Evolutionary conservation across 176 grass and related monocot species (phyloP), one percentile per base, ranked within the genome.

Genomic region (Urochloa ruziziensis): DNA sequence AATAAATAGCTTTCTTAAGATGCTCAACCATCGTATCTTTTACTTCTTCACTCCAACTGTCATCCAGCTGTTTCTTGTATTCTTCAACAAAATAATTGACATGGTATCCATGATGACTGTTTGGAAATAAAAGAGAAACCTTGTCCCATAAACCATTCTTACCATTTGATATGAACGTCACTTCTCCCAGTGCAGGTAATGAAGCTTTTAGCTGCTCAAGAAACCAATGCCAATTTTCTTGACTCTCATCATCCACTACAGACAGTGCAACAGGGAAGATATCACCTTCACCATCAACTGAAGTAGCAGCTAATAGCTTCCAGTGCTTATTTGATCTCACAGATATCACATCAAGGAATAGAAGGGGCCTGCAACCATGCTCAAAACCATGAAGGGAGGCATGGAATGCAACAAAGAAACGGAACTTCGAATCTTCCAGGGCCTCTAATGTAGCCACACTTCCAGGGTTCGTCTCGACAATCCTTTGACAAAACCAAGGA

Each of bases 141-240:
- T 88, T 85, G 77, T 94, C 96, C 79, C 83, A 89, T 44, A 98
- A 71, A 79, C 83, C 93, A 83, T 83, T 98, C 85, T 80, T 57
- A 57, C 93, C 85, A 80, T 90, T 92, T 18, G 92, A 93, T 85
- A 98, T 83, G 84, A 98, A 98, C 42, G 96, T 95, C 29, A 98
- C 85, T 62, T 61, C 21, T 2, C 85, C 82, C 21, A 95, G 46
- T 24, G 23, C 23, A 24, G 23, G 23, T 57, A 57, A 57, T 49
- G 91, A 90, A 81, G 85, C 91, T 83, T 92, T 96, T 70, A 98
- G 79, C 63, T 98, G 93, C 72, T 88, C 82, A 3, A 98, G 87
- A 93, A 98, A 98, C 93, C 96, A 98, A 76, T 77, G 85, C 96
- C 96, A 95, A 78, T 94, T 95, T 79, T 94, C 93, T 66, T 36